Percentiles rank a stretch among this genome's conserved stretches.
phyloP scores from a whole-genome alignment of 2,329 filamentous ascomycete genomes.

The Colletotrichum sp. region DNA sequence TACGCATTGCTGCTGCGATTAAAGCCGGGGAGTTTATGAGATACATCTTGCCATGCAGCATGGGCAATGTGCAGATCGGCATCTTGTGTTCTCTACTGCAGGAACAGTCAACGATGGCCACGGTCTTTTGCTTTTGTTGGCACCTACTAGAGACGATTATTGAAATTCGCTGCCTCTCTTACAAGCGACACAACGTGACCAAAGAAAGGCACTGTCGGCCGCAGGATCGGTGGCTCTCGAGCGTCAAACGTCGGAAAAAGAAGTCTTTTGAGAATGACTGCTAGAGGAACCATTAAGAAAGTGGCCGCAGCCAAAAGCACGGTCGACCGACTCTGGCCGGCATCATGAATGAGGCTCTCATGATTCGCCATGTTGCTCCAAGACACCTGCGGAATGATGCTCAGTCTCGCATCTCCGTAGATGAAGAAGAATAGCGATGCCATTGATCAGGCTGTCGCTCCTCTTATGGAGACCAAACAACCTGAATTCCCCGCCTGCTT shows the following conservation, averaged over 20 bases:
- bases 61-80: slow-evolving; percentile 48
- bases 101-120: not conserved
- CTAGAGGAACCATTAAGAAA: not conserved
- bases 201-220: slow-evolving; percentile 44
- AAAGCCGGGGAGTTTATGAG: slow-evolving; percentile 46
- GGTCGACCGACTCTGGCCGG: not conserved
- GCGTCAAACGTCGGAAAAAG: slow-evolving; percentile 26
- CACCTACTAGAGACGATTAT: slow-evolving; percentile 40
- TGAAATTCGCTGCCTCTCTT: slow-evolving; percentile 38
- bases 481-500: not conserved
- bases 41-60: slow-evolving; percentile 48
- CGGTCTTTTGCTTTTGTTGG: not conserved
- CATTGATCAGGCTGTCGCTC: not conserved
- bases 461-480: not conserved
- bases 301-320: not conserved
- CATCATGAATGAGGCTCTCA: not conserved
- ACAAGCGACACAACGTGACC: slow-evolving; percentile 51
- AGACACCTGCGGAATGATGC: not conserved
- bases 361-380: not conserved
- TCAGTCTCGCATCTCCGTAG: not conserved
- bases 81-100: slow-evolving; percentile 26
- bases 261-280: not conserved
- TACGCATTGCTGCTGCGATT: slow-evolving; percentile 43
- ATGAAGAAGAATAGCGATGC: not conserved
- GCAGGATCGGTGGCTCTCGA: slow-evolving; percentile 46